Evolutionary conservation across 768 basidiomycete species (phyloP).

Genomic region (Termitomyces sp.): DNA sequence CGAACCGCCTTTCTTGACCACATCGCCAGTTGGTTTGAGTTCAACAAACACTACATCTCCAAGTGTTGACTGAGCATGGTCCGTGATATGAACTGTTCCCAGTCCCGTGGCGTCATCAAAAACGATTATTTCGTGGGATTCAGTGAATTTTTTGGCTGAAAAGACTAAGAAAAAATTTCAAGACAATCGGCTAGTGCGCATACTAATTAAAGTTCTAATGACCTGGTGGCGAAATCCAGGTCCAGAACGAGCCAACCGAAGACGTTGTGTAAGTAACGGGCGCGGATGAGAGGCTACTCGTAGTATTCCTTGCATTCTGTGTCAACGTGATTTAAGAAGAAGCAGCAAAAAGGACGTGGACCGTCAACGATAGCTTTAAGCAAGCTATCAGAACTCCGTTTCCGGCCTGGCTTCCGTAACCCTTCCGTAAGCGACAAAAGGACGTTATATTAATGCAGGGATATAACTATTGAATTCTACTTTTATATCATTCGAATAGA

Average conservation of each 20-base stretch:
- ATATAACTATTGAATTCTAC: constrained; percentile 6
- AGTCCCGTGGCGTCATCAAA: constrained; percentile 75
- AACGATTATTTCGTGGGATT: constrained; percentile 81
- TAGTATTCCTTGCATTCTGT: constrained; percentile 34
- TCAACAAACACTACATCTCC: constrained; percentile 99
- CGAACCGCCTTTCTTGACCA: constrained; percentile 74
- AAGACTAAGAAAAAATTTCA: constrained; percentile 1
- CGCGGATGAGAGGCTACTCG: constrained; percentile 24
- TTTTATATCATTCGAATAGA: constrained; percentile 14
- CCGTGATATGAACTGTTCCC: constrained; percentile 81
- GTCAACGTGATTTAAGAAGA: no score
- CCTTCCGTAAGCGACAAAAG: not conserved
- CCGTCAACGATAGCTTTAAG: not conserved
- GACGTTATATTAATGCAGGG: constrained; percentile 2
- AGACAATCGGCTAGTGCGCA: constrained; percentile 22
- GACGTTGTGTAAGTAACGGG: constrained; percentile 13
- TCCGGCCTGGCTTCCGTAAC: not conserved
- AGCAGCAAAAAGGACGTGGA: no score
- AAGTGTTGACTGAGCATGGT: constrained; percentile 86
- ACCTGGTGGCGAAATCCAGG: constrained; percentile 21
- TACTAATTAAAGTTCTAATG: constrained; percentile 57
- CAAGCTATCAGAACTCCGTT: not conserved
- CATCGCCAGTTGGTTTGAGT: constrained; percentile 60
- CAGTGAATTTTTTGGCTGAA: constrained; percentile 74
- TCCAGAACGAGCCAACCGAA: constrained; percentile 14